These are phyloP conservation scores for Capsicum baccatum DNA, from an alignment of 257 asterid genomes.

Conservation along the genomic window DNA sequence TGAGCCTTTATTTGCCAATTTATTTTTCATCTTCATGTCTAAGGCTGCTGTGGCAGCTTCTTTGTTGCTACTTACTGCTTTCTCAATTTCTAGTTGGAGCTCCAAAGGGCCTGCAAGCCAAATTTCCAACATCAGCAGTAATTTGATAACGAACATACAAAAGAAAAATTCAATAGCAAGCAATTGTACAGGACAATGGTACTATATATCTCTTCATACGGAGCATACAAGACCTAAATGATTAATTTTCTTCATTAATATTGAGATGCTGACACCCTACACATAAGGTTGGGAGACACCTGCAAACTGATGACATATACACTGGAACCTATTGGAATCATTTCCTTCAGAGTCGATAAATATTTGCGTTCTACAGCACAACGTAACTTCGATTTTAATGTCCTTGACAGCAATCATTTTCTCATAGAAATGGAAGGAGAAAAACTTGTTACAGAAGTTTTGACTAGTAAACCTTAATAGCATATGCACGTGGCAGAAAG, in stretches of 20 bases:
- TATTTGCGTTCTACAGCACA: not conserved
- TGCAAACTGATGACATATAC: not conserved
- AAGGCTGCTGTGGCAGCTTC: constrained; percentile 80
- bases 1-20: constrained; percentile 76
- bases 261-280: constrained; percentile 3
- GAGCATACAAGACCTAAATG: constrained; percentile 13
- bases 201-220: not conserved
- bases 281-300: not conserved
- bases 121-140: constrained; percentile 8
- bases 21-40: constrained; percentile 97
- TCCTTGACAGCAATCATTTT: not conserved
- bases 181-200: not conserved
- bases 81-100: constrained; percentile 91
- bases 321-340: constrained; percentile 18
- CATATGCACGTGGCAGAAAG: not conserved
- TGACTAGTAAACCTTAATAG: not conserved
- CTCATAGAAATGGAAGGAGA: not conserved
- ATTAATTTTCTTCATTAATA: constrained; percentile 21
- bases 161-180: constrained; percentile 2
- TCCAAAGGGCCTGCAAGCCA: constrained; percentile 74
- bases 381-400: not conserved
- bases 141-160: not conserved
- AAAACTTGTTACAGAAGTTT: not conserved
- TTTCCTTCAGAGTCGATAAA: not conserved
- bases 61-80: constrained; percentile 67